Evolutionary conservation across 176 grass and related monocot species (phyloP).

Genomic region (Puccinellia tenuiflora): DNA sequence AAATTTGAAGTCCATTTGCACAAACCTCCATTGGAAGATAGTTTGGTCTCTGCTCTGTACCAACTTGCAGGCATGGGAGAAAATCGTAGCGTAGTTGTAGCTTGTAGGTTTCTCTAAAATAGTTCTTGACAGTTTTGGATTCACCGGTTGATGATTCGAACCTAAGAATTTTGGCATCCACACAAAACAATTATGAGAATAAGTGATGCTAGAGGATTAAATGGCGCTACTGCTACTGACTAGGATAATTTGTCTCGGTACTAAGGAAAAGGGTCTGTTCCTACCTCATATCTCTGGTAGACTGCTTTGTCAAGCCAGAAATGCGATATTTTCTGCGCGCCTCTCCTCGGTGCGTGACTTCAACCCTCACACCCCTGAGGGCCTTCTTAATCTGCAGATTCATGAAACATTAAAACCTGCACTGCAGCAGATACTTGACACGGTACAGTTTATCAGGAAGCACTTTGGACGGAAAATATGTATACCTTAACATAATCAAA

Average conservation of each 20-base stretch:
- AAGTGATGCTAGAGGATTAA: not conserved
- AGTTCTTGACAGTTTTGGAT: constrained; percentile 27
- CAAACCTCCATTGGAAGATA: constrained; percentile 84
- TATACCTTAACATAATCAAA: constrained; percentile 40
- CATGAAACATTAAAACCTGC: not conserved
- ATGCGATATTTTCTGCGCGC: constrained; percentile 39
- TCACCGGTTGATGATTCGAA: constrained; percentile 13
- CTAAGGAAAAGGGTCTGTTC: not conserved
- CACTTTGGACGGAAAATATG: not conserved
- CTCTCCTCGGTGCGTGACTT: constrained; percentile 42
- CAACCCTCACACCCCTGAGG: constrained; percentile 53
- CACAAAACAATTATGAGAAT: not conserved
- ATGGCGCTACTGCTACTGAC: not conserved
- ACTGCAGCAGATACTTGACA: not conserved
- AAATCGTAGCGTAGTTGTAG: constrained; percentile 31
- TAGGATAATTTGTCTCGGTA: not conserved
- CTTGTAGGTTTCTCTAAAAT: constrained; percentile 56
- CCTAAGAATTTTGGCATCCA: constrained; percentile 14
- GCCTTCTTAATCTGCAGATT: constrained; percentile 46
- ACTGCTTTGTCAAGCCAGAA: constrained; percentile 1
- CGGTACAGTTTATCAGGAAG: not conserved
- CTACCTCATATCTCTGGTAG: constrained; percentile 31
- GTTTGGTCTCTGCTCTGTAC: constrained; percentile 44
- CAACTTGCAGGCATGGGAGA: constrained; percentile 66
- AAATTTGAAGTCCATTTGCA: constrained; percentile 7